Conservation (phyloP, 2,329 filamentous ascomycete genomes). For the Monosporascus cannonballus region DNA sequence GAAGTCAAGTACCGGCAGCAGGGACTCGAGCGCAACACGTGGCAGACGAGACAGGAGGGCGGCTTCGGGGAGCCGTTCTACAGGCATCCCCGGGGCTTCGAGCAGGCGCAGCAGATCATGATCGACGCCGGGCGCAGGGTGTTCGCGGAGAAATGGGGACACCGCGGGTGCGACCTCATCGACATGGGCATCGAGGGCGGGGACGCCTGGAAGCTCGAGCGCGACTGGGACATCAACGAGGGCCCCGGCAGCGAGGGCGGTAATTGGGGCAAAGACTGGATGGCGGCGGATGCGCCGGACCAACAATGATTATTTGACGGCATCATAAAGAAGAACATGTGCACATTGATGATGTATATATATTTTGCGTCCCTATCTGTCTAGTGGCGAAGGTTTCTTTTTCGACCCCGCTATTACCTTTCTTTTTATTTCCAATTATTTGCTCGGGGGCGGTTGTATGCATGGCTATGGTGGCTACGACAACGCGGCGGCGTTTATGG, state of each 20-base stretch:
- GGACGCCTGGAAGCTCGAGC: constrained; percentile 31
- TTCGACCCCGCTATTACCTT: too few species aligned
- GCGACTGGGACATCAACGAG: constrained; percentile 28
- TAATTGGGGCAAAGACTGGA: constrained; percentile 27
- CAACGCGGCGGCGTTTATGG: too few species aligned
- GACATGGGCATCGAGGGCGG: constrained; percentile 23
- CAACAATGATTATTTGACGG: too few species aligned
- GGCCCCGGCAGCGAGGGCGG: constrained; percentile 20
- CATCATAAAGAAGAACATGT: too few species aligned
- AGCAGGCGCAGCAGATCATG: constrained; percentile 24
- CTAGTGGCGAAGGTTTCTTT: too few species aligned
- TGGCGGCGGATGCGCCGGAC: constrained; percentile 10
- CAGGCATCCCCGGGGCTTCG: constrained; percentile 31
- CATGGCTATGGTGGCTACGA: too few species aligned
- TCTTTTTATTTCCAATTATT: too few species aligned
- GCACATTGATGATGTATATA: too few species aligned
- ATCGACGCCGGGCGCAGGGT: constrained; percentile 29
- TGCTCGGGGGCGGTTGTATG: too few species aligned
- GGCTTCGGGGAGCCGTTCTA: constrained; percentile 39
- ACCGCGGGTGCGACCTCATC: constrained; percentile 31
- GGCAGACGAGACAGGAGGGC: constrained; percentile 35
- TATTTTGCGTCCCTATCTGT: too few species aligned
- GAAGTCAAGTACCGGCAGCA: constrained; percentile 18
- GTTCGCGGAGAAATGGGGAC: constrained; percentile 36
- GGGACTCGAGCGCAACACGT: constrained; percentile 28